Base-by-base conservation (phyloP, 768 basidiomycete genomes). In the Dentipellis sp. region DNA sequence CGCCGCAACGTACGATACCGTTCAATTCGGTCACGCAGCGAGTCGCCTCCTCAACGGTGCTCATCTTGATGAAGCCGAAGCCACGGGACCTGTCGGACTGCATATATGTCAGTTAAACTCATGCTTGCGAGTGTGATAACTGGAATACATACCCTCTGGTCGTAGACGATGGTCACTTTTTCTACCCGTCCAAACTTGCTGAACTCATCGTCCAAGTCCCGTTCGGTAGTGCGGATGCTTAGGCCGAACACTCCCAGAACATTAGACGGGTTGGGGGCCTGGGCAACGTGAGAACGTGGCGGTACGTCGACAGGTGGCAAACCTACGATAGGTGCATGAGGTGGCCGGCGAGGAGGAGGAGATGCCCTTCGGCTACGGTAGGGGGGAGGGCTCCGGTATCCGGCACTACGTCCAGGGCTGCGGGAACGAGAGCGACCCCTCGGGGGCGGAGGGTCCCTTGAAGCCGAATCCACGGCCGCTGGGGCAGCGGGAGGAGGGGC, bases 161-260 rank as follows among this genome's bases (percentile, higher is more conserved):
- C 94, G 65, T 97, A 97, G 11, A 98, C 94, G 62, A 98, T 94
- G 53, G 88, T 90, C 47, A 95, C 94, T 70, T 97, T 97, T 68
- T 94, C 90, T 50, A 97, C 94, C 37, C 82, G 79, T 21, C 95
- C 95, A 62, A 84, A 89, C 50, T 91, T 81, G 63, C 75, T 82
- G 63, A 99, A 98, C 70, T 97, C 94, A 61, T 95, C 91, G 62
- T 97, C 92, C 50, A 99, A 75, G 67, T 98, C 95, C 42, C 89
- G 82, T 67, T 99, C 95, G 54, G 85, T 81, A 3, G 95, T 97
- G 54, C 94, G 83, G 56, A 99, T 95, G 64, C 92, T 94, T 42
- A 98, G 74, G n/a, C 95, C 95, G 62, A 98, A 99, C n/a, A 97
- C 93, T 56, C 95, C 95, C 59, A 99, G 78, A 35, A 95, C 93